A percentile compares a stretch with the other conserved stretches of the same genome.
phyloP scores from a whole-genome alignment of 345 rosid genomes.

The Carallia pectinifolia region DNA sequence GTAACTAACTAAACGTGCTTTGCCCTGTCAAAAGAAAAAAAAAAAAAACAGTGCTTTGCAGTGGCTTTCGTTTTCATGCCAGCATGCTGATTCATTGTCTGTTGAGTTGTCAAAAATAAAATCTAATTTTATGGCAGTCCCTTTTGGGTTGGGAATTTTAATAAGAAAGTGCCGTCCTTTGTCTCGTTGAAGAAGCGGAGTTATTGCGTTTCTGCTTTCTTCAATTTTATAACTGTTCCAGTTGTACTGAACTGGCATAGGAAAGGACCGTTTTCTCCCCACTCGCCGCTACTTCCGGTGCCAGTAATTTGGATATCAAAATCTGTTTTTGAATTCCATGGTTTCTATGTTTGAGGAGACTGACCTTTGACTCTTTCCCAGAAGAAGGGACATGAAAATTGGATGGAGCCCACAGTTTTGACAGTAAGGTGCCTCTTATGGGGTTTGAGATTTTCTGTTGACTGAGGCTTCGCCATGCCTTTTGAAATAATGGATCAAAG shows the following conservation, averaged over 20 bases:
- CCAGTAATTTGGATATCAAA: background rate
- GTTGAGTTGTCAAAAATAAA: no score
- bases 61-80: background rate
- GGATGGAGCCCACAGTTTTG: constrained; percentile 18
- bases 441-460: constrained; percentile 16
- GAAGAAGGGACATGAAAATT: constrained; percentile 28
- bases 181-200: no score
- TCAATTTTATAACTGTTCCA: constrained; percentile 6
- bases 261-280: background rate
- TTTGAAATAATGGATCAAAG: constrained; percentile 65
- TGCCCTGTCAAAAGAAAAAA: background rate
- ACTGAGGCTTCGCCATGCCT: constrained; percentile 45
- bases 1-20: background rate
- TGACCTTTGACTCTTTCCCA: constrained; percentile 23
- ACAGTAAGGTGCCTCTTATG: background rate
- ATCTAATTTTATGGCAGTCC: no score
- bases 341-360: constrained; percentile 14
- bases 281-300: background rate
- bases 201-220: constrained; percentile 2
- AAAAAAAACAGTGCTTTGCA: background rate
- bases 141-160: no score
- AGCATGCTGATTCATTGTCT: background rate
- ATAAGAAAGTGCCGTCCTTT: no score
- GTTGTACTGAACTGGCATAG: background rate
- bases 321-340: background rate